A percentile compares a stretch with the other conserved stretches of the same genome.
Evolutionary conservation across 805 yeast species (phyloP).

Genomic region (Candida qinlingensis): DNA sequence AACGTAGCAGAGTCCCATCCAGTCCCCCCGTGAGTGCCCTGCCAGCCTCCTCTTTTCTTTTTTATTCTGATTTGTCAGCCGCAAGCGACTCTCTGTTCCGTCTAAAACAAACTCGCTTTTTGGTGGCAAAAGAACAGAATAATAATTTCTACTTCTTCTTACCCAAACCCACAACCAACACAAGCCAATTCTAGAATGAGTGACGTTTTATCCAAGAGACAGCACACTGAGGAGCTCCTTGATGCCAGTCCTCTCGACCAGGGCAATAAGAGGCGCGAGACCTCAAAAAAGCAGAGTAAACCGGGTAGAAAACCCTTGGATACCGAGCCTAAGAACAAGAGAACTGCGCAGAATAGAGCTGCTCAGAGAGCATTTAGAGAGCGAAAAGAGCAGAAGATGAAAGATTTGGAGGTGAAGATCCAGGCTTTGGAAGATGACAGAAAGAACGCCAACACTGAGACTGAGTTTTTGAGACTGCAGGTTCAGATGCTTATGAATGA

Average conservation of each 20-base stretch:
- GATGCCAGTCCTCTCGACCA: constrained; percentile 2
- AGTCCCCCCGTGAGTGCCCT: background rate
- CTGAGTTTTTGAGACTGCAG: constrained; percentile 69
- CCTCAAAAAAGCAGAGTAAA: constrained; percentile 33
- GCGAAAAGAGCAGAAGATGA: constrained; percentile 82
- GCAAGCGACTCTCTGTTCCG: background rate
- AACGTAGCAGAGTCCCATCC: background rate
- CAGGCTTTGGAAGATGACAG: constrained; percentile 65
- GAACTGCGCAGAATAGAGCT: constrained; percentile 96
- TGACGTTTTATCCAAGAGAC: constrained; percentile 9
- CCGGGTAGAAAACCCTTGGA: constrained; percentile 80
- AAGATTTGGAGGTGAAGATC: constrained; percentile 79
- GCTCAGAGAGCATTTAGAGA: constrained; percentile 98
- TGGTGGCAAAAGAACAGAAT: constrained; percentile 6
- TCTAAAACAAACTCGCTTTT: background rate
- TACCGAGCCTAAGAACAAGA: constrained; percentile 77
- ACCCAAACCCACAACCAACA: background rate
- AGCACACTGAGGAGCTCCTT: background rate
- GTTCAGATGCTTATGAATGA: constrained; percentile 71
- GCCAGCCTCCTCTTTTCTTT: background rate
- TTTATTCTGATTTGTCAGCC: constrained; percentile 1
- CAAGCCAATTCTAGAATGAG: background rate
- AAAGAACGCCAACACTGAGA: constrained; percentile 61
- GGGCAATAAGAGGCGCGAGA: constrained; percentile 20
- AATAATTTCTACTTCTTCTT: background rate